A percentile compares a stretch with the other conserved stretches of the same genome.
phyloP scores from a whole-genome alignment of 139 green algal genomes.

The Coelastrella sp. region DNA sequence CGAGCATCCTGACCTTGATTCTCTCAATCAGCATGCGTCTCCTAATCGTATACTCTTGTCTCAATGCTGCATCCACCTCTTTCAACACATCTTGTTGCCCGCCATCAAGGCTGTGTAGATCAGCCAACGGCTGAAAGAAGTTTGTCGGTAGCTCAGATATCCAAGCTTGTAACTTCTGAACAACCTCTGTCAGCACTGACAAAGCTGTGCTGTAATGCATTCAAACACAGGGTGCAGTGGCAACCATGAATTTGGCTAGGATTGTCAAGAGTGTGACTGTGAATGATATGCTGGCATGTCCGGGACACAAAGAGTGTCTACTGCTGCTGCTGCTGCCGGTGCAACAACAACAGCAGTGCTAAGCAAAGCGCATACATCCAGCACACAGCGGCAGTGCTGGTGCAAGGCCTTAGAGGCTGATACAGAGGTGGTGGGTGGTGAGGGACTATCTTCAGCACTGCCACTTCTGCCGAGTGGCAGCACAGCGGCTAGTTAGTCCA shows the following conservation, averaged over 20 bases:
- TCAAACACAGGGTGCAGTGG: background rate
- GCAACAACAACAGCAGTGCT: too few species aligned
- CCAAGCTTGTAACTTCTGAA: background rate
- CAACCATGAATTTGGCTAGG: background rate
- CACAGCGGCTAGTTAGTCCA: background rate
- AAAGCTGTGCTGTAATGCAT: background rate
- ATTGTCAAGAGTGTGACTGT: background rate
- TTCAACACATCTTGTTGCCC: slow-evolving; percentile 54
- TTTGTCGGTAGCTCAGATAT: slow-evolving; percentile 49
- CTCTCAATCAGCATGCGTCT: slow-evolving; percentile 81
- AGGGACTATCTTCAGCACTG: background rate
- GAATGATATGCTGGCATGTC: background rate
- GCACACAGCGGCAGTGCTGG: background rate
- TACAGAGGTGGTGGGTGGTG: too few species aligned
- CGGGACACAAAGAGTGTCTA: too few species aligned
- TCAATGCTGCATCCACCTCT: slow-evolving; percentile 55
- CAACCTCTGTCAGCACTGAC: slow-evolving; percentile 4
- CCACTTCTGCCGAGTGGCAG: background rate
- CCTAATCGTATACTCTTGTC: slow-evolving; percentile 48
- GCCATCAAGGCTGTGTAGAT: slow-evolving; percentile 41
- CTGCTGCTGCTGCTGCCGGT: too few species aligned
- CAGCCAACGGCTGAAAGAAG: slow-evolving; percentile 59
- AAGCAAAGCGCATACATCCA: too few species aligned
- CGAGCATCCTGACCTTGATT: slow-evolving; percentile 18
- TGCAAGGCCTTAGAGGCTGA: background rate